Evolutionary conservation across 2,329 filamentous ascomycete species (phyloP), one percentile per base, ranked within the genome.

Genomic region (Fusarium sp.): DNA sequence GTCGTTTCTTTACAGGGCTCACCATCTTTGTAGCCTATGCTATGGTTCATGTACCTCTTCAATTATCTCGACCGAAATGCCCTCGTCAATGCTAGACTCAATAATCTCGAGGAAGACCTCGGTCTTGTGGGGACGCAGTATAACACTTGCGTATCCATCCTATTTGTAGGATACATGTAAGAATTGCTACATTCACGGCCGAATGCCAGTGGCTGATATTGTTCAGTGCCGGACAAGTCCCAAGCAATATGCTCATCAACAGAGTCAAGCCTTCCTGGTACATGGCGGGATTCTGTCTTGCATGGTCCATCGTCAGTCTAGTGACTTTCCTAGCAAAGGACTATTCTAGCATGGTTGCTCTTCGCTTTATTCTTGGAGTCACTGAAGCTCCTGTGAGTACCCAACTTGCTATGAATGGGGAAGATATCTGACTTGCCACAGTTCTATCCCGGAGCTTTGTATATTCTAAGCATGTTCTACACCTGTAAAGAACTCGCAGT

Each of bases 81-180:
- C 36, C 85, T 88, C 55, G 85, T 87, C 6, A 84, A 85, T 18
- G 86, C 86, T 4, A 78, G 82, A 23, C 74, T 89, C 5, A 82
- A 86, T 56, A 83, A 83, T 3, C 75, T 89, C 3, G 82, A 86
- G 40, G 77, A 81, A 7, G 85, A 88, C 41, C 74, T 89, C 3
- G 76, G 79, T 2, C 74, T 88, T 27, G 73, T 75, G 1, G 81
- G 80, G 6, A 63, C 58, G 11, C 71, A 77, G 48, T 77, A 77
- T 27, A 75, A 77, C 41, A 76, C 76, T 2, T 78, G 76, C 11
- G 74, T 78, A 1, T 78, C 76, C 0, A 77, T 78, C 15, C 57
- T 78, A 3, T 78, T 76, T 46, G 75, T 76, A 2, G 76, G 85
- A 20, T 80, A 76, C n/a, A 70, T 69, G 66, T 70, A 31, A 8